Percentiles rank a stretch among this genome's conserved stretches.
Evolutionary conservation across 2,329 filamentous ascomycete genomes (phyloP).

Genomic region (Leptographium flavum): DNA sequence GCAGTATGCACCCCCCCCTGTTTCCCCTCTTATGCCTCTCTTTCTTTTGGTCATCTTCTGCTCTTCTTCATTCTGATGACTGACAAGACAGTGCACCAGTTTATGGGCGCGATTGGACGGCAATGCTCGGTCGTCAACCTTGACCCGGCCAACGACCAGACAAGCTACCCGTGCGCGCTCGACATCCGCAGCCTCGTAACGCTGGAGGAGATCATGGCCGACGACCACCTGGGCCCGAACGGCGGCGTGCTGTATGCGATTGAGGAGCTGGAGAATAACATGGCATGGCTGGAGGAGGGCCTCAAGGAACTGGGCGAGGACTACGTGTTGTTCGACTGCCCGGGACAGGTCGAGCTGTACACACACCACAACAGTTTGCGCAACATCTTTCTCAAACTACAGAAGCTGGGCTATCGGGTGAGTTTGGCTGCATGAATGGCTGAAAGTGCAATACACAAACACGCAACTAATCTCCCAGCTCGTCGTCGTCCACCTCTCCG

Average conservation of each 20-base stretch:
- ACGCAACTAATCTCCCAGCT: constrained; percentile 41
- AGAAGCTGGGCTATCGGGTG: constrained; percentile 87
- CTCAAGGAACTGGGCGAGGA: constrained; percentile 73
- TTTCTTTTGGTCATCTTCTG: neutral
- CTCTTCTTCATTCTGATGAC: neutral
- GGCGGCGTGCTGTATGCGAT: constrained; percentile 86
- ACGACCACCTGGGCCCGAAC: constrained; percentile 82
- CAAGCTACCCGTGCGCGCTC: constrained; percentile 74
- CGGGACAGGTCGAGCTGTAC: constrained; percentile 92
- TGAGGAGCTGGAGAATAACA: constrained; percentile 87
- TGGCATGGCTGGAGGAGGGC: constrained; percentile 78
- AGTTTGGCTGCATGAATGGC: neutral
- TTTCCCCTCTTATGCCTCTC: neutral
- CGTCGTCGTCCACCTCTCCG: constrained; percentile 83
- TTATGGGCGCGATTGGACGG: constrained; percentile 86
- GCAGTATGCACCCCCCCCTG: constrained; percentile 40
- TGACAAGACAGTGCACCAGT: constrained; percentile 63
- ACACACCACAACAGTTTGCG: constrained; percentile 87
- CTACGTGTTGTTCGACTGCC: constrained; percentile 91
- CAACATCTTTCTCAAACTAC: constrained; percentile 80
- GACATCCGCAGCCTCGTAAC: constrained; percentile 84
- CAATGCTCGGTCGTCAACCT: constrained; percentile 94
- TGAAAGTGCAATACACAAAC: neutral
- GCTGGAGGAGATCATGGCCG: constrained; percentile 87
- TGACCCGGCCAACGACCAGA: constrained; percentile 90